phyloP scores from a whole-genome alignment of 495 filamentous ascomycete species.

The Penicillium angulare region DNA sequence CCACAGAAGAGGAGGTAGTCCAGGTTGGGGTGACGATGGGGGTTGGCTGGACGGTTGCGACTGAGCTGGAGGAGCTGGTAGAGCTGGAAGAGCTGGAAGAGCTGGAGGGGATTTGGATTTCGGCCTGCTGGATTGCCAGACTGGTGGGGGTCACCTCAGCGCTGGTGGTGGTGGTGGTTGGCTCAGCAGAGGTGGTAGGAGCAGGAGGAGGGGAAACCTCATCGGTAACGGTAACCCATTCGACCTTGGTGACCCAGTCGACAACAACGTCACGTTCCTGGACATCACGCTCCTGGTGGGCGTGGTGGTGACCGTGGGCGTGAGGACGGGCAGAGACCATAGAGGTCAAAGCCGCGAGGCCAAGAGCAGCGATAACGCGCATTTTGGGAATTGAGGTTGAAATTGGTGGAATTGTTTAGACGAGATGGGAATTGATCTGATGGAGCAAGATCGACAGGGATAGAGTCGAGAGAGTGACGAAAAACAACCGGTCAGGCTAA shows the following conservation, averaged over 20 bases:
- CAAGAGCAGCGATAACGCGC: constrained; percentile 19
- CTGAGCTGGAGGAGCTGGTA: not conserved
- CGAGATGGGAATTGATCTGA: not conserved
- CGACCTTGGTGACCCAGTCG: not conserved
- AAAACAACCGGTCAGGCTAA: not conserved
- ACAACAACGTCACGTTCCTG: not conserved
- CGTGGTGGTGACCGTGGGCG: constrained; percentile 4
- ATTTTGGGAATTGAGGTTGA: constrained; percentile 22
- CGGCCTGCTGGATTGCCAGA: no score
- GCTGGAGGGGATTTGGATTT: constrained; percentile 3
- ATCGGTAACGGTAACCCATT: not conserved
- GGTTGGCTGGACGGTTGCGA: constrained; percentile 6
- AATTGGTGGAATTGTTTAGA: not conserved
- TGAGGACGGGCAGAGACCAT: constrained; percentile 14
- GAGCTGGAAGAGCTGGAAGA: no score
- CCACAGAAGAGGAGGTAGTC: constrained; percentile 6
- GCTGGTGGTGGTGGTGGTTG: constrained; percentile 1
- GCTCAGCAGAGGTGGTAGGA: constrained; percentile 1
- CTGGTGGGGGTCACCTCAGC: no score
- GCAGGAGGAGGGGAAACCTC: not conserved
- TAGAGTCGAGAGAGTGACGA: not conserved
- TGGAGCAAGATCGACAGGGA: not conserved
- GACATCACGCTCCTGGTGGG: constrained; percentile 1
- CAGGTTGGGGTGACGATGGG: constrained; percentile 5
- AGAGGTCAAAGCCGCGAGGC: constrained; percentile 16